A percentile compares a stretch with the other conserved stretches of the same genome.
These are phyloP conservation scores for Babesia divergens DNA, from an alignment of 169 alveolate genomes.

Conservation along the genomic window DNA sequence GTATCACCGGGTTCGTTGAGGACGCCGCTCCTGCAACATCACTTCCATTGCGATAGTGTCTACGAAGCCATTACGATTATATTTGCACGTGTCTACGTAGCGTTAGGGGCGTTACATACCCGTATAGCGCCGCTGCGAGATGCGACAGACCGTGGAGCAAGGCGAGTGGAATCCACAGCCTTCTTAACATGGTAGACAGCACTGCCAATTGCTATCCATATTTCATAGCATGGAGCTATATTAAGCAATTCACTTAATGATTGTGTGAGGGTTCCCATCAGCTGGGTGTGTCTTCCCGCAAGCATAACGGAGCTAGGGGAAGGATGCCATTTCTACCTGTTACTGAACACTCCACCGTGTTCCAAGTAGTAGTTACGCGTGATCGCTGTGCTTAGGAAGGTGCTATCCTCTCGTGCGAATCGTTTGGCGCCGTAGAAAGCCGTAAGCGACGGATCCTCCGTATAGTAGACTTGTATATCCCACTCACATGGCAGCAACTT, in stretches of 20 bases:
- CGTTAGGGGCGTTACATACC: not conserved
- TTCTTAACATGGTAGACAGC: conserved; percentile 12
- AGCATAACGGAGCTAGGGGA: too few species aligned
- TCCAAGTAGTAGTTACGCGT: conserved; percentile 57
- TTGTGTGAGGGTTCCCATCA: not conserved
- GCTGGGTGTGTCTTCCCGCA: too few species aligned
- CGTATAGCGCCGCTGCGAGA: not conserved
- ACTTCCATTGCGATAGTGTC: conserved; percentile 1
- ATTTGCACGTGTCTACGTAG: not conserved
- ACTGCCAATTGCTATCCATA: not conserved
- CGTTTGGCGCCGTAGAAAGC: conserved; percentile 62
- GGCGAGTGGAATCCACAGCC: conserved; percentile 22
- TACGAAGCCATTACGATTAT: not conserved
- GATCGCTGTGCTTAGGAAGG: conserved; percentile 43
- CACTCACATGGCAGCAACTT: conserved; percentile 54
- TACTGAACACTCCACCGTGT: conserved; percentile 38
- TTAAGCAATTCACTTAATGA: not conserved
- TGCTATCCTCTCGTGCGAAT: conserved; percentile 49
- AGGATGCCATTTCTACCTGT: not conserved
- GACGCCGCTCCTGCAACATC: not conserved
- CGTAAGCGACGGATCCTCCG: conserved; percentile 43
- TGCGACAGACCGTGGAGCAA: conserved; percentile 25
- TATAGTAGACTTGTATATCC: conserved; percentile 35
- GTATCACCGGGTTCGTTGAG: not conserved
- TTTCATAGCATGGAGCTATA: too few species aligned